phyloP scores from a whole-genome alignment of 768 basidiomycete species.

The Tremella yokohamensis region DNA sequence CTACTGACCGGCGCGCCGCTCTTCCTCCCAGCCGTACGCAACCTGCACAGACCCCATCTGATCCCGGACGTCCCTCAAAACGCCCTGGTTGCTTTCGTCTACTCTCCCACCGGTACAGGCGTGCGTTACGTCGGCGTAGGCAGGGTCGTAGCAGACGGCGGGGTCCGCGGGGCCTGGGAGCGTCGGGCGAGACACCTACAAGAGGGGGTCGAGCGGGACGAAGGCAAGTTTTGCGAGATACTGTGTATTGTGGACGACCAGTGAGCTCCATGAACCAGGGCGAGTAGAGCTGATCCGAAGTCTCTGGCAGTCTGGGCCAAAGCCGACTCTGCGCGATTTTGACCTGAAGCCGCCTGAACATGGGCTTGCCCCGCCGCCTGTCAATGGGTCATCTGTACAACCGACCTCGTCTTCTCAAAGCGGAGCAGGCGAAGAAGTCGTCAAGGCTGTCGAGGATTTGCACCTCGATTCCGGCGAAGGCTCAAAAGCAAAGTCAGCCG shows the following conservation, averaged over 20 bases:
- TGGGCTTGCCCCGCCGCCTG: slow-evolving; percentile 23
- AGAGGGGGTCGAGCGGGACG: slow-evolving; percentile 33
- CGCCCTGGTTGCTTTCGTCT: slow-evolving; percentile 37
- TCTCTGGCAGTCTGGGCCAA: slow-evolving; percentile 45
- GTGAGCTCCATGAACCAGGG: slow-evolving; percentile 22
- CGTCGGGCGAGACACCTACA: slow-evolving; percentile 23
- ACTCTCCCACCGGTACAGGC: slow-evolving; percentile 13
- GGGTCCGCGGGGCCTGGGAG: slow-evolving; percentile 42
- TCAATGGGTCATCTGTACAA: neutral
- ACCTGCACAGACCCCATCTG: slow-evolving; percentile 33
- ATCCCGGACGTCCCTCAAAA: slow-evolving; percentile 42
- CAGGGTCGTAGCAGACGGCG: slow-evolving; percentile 36
- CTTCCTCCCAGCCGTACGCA: slow-evolving; percentile 44
- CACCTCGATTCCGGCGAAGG: no score
- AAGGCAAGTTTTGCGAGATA: slow-evolving; percentile 45
- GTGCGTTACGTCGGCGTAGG: slow-evolving; percentile 43
- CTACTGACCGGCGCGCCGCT: slow-evolving; percentile 46
- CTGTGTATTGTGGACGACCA: slow-evolving; percentile 46
- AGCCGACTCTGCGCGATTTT: slow-evolving; percentile 26
- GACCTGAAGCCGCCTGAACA: slow-evolving; percentile 20
- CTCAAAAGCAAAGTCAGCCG: neutral
- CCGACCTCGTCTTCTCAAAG: neutral
- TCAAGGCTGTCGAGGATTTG: slow-evolving; percentile 3
- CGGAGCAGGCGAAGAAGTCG: neutral
- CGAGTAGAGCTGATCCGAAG: slow-evolving; percentile 15